Conservation (phyloP, 23 red algal species). For the Gracilaria domingensis region DNA sequence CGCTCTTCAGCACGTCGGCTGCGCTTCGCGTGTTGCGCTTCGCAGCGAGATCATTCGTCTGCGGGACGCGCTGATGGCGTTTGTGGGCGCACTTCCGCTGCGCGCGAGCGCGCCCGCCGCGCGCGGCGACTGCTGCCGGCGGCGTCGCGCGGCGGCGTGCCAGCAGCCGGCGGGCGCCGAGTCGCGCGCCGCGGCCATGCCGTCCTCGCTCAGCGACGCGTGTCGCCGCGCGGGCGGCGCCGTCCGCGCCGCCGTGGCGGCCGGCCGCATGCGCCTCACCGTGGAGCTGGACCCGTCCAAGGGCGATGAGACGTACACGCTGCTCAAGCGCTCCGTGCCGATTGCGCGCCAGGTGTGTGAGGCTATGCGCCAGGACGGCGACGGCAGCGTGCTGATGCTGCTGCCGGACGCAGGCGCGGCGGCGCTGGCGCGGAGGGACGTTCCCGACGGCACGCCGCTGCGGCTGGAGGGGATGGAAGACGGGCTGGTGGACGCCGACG, state of each 20-base stretch:
- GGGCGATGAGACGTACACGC: conserved; percentile 91
- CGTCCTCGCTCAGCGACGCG: conserved; percentile 56
- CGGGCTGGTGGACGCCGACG: not conserved
- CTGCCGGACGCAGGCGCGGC: conserved; percentile 90
- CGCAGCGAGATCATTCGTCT: too few species aligned
- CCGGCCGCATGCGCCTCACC: conserved; percentile 56
- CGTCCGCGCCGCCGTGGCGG: conserved; percentile 23
- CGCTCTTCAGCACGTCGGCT: not conserved
- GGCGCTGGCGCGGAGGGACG: conserved; percentile 75
- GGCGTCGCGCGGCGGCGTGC: not conserved
- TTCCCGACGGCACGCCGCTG: conserved; percentile 3
- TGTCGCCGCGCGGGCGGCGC: conserved; percentile 35
- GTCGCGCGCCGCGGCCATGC: conserved; percentile 30
- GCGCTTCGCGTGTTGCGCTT: too few species aligned
- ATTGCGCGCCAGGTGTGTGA: conserved; percentile 58
- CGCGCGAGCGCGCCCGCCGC: not conserved
- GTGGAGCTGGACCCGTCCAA: conserved; percentile 79
- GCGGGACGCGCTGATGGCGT: not conserved
- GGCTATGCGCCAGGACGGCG: not conserved
- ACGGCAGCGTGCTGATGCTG: conserved; percentile 38
- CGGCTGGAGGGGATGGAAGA: conserved; percentile 54
- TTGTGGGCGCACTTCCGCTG: not conserved
- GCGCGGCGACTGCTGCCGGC: conserved; percentile 4
- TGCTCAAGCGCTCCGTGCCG: conserved; percentile 82
- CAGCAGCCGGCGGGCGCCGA: not conserved